Percentiles rank a stretch among this genome's conserved stretches.
Conservation (phyloP, 495 filamentous ascomycete genomes). For the Hyaloscypha bicolor region DNA sequence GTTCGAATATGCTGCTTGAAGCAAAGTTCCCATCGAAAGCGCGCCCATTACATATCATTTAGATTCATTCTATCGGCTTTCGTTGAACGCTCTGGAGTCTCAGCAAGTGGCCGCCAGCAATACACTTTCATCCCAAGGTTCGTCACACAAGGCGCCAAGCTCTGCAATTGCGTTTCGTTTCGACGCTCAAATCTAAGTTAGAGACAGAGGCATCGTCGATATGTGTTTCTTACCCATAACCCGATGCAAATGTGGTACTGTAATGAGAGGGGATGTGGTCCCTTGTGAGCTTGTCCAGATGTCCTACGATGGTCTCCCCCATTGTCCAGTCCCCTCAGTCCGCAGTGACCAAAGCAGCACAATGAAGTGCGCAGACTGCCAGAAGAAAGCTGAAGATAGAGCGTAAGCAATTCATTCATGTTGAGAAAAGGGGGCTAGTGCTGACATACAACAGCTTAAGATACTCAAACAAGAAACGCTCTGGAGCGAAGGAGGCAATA, state of each 20-base stretch:
- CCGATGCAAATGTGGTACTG: background rate
- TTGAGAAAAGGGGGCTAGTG: too few species aligned
- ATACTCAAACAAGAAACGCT: background rate
- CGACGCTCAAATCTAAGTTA: background rate
- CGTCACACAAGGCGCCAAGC: background rate
- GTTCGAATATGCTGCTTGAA: slow-evolving; percentile 3
- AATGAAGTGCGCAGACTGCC: background rate
- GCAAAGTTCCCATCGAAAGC: background rate
- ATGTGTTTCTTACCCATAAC: background rate
- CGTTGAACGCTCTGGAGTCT: background rate
- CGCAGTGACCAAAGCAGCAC: background rate
- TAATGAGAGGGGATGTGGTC: background rate
- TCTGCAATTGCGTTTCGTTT: background rate
- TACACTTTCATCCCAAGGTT: background rate
- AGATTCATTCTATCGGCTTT: background rate
- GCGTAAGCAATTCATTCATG: background rate
- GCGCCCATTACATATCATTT: too few species aligned
- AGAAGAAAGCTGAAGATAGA: background rate
- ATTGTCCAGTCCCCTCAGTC: background rate
- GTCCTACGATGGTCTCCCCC: background rate
- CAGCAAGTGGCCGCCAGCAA: too few species aligned
- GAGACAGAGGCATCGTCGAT: background rate
- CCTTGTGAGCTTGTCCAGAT: background rate
- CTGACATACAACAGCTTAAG: too few species aligned
- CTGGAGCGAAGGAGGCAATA: background rate